Conservation (phyloP, 139 green algal genomes). For the Tetradesmus obliquus region DNA sequence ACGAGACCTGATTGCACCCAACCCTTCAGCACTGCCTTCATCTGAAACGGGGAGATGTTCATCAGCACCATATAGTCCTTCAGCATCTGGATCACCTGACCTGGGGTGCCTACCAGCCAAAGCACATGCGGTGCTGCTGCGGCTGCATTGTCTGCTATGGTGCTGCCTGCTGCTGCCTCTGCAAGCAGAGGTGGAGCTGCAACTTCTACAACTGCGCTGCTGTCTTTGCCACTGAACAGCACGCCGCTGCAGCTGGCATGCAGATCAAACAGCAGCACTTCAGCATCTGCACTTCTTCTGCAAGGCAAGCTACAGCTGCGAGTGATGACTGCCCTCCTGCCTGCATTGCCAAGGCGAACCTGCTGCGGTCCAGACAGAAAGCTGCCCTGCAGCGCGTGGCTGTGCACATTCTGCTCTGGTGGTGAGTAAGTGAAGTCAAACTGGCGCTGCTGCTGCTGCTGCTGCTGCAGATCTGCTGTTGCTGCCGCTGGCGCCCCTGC, state of each 20-base stretch:
- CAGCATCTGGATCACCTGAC: too few relatives aligned
- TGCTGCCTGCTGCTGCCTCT: background rate
- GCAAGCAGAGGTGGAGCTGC: background rate
- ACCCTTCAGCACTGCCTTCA: too few relatives aligned
- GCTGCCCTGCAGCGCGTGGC: background rate
- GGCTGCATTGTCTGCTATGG: too few relatives aligned
- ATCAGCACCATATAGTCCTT: too few relatives aligned
- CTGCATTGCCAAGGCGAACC: background rate
- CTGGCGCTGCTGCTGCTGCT: background rate
- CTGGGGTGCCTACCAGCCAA: too few relatives aligned
- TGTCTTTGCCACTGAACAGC: background rate
- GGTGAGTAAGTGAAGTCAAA: background rate
- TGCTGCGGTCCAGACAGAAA: background rate
- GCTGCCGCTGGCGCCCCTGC: background rate
- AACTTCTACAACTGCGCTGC: background rate
- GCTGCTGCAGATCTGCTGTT: background rate
- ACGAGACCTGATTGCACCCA: too few relatives aligned
- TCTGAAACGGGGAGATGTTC: too few relatives aligned
- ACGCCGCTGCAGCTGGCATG: background rate
- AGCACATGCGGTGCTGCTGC: too few relatives aligned
- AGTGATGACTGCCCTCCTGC: background rate
- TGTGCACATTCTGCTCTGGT: background rate
- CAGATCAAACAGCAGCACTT: background rate
- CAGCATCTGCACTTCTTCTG: background rate
- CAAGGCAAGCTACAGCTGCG: too few relatives aligned